Base-by-base conservation (phyloP, 2,329 filamentous ascomycete genomes). In the Fusarium bulbicola region DNA sequence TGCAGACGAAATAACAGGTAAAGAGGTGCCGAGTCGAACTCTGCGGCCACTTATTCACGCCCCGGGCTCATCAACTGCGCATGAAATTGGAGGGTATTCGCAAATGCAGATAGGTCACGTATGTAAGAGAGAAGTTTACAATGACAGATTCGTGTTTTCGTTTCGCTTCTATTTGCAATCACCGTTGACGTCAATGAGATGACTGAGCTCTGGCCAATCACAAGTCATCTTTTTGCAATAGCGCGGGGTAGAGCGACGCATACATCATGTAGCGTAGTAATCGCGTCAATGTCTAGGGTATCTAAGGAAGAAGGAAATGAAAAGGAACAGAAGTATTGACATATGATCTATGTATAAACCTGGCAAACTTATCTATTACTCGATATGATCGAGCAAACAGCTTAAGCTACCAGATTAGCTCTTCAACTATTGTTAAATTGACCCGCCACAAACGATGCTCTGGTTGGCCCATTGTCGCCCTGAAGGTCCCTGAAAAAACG, bases 191-290 rank as follows among this genome's bases (percentile, higher is more conserved):
- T 77, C 75, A 77, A 71, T 73, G 72, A 76, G 53, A 63, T 37
- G 47, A 49, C 52, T 18, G 40, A 71, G 60, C 68, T 76, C 57
- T 47, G 45, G 14, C 78, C 78, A 71, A 79, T 79, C 78, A 77
- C 59, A 54, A 45, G 46, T 28, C 45, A 30, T 40, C 47, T 49
- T 79, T 79, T 78, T 42, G 42, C 59, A 71, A 79, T 77, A 65
- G 69, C 65, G 68, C 68, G 67, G 69, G 72, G 73, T 78, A 74
- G 45, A 53, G 40, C n/a, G 53, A 34, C 32, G 28, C 26, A 53
- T 32, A 47, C 75, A 76, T 62, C 69, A 78, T 78, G 63, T n/a
- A 40, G 43, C 59, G 42, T 52, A 21, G 56, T 9, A 47, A 78
- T 74, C 59, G 66, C 72, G 74, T 73, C 68, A 68, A 40, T n/a